phyloP scores from a whole-genome alignment of 2,329 filamentous ascomycete genomes.

The Colletotrichum sp. region DNA sequence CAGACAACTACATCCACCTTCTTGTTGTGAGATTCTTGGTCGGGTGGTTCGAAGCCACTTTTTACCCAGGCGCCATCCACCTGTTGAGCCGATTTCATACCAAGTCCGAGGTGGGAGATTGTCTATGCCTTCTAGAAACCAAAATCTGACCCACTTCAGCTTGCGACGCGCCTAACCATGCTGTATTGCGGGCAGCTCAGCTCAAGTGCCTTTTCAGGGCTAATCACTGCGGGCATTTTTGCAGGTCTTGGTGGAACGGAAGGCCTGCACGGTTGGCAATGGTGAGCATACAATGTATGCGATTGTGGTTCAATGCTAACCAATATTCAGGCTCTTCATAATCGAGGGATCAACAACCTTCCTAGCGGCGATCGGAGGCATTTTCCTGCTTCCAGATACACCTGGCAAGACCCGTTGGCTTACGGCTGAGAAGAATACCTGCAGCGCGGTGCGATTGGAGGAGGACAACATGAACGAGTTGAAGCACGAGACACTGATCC shows the following conservation, averaged over 20 bases:
- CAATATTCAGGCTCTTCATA: slow-evolving; percentile 27
- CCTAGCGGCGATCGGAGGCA: slow-evolving; percentile 20
- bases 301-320: neutral
- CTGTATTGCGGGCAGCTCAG: slow-evolving; percentile 46
- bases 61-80: slow-evolving; percentile 36
- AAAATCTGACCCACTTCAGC: neutral
- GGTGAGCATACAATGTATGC: slow-evolving; percentile 7
- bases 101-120: slow-evolving; percentile 43
- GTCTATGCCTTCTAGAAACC: neutral
- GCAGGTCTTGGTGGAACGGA: slow-evolving; percentile 28
- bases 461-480: neutral
- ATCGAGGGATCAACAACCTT: slow-evolving; percentile 29
- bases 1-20: neutral
- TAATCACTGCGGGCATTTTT: slow-evolving; percentile 48
- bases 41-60: slow-evolving; percentile 42
- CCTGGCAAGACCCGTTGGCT: slow-evolving; percentile 39
- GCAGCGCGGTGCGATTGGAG: neutral
- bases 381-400: slow-evolving; percentile 27
- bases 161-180: slow-evolving; percentile 43
- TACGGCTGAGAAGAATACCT: slow-evolving; percentile 28
- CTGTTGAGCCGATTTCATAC: slow-evolving; percentile 61
- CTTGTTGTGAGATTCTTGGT: slow-evolving; percentile 33
- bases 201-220: slow-evolving; percentile 42
- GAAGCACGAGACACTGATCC: neutral
- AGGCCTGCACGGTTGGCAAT: slow-evolving; percentile 32